A percentile compares a stretch with the other conserved stretches of the same genome.
phyloP scores from a whole-genome alignment of 2,329 filamentous ascomycete species.

The Septoria petroselini region DNA sequence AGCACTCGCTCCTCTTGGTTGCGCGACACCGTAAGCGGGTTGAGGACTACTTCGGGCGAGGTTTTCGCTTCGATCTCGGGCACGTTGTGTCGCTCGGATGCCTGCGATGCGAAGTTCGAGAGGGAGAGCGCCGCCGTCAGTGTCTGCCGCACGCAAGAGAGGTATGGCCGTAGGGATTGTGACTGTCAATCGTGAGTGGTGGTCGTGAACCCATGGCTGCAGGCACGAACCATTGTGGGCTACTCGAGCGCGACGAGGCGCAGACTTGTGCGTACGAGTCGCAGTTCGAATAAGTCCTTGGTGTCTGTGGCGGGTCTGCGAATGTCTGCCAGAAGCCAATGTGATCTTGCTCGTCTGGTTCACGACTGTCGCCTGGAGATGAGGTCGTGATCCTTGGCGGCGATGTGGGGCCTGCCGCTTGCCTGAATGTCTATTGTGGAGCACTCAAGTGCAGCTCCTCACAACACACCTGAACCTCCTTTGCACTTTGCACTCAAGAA shows the following conservation, averaged over 20 bases:
- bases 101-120: constrained; percentile 96
- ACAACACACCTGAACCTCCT: too few relatives aligned
- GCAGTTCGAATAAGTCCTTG: too few relatives aligned
- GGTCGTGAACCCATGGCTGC: background rate
- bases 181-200: constrained; percentile 56
- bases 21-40: constrained; percentile 82
- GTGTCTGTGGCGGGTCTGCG: too few relatives aligned
- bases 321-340: too few relatives aligned
- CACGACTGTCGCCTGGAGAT: background rate
- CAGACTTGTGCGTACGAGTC: too few relatives aligned
- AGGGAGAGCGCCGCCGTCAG: constrained; percentile 90
- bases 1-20: constrained; percentile 97
- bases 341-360: background rate
- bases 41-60: constrained; percentile 89
- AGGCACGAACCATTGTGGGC: constrained; percentile 19
- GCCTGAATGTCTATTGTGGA: background rate
- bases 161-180: constrained; percentile 93
- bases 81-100: constrained; percentile 94
- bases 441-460: too few relatives aligned
- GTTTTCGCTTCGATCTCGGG: constrained; percentile 92
- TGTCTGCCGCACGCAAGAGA: constrained; percentile 91
- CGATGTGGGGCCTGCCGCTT: background rate
- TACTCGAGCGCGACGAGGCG: background rate
- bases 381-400: background rate
- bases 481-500: too few relatives aligned